phyloP scores from a whole-genome alignment of 768 basidiomycete genomes.

The Atractiella rhizophila region DNA sequence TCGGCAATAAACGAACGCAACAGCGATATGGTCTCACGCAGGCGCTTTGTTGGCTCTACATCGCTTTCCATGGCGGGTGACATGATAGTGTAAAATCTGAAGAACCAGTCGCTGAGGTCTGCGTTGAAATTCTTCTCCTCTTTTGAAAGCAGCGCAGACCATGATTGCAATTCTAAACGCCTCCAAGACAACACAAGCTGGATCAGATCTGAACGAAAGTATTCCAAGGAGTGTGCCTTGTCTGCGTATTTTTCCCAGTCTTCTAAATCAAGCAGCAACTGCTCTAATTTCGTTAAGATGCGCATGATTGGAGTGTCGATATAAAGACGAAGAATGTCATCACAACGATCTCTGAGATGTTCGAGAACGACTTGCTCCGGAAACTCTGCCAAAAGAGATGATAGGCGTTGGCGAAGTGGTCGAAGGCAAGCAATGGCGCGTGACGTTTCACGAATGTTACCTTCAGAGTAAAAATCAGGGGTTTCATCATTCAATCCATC shows the following conservation, averaged over 20 bases:
- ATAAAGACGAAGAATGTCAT: slow-evolving; percentile 35
- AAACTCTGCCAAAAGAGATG: slow-evolving; percentile 46
- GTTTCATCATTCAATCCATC: background rate
- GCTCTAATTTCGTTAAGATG: slow-evolving; percentile 56
- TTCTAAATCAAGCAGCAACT: slow-evolving; percentile 56
- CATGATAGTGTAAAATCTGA: slow-evolving; percentile 52
- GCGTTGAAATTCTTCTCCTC: slow-evolving; percentile 29
- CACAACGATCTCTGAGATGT: slow-evolving; percentile 47
- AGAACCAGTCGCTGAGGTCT: slow-evolving; percentile 54
- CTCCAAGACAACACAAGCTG: slow-evolving; percentile 68
- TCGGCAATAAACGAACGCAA: no score
- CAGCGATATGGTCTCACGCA: no score
- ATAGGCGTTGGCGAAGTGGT: slow-evolving; percentile 29
- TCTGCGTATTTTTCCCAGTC: slow-evolving; percentile 97
- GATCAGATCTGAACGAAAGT: slow-evolving; percentile 39
- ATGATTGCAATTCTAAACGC: slow-evolving; percentile 61
- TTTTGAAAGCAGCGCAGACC: slow-evolving; percentile 52
- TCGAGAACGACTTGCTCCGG: slow-evolving; percentile 95
- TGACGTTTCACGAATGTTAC: slow-evolving; percentile 46
- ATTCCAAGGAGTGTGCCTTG: slow-evolving; percentile 52
- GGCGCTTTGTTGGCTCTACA: no score
- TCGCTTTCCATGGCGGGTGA: background rate
- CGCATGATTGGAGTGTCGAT: slow-evolving; percentile 53
- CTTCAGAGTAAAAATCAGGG: slow-evolving; percentile 24
- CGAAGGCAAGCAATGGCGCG: slow-evolving; percentile 33